Evolutionary conservation across 73 alveolate species (phyloP).

Genomic region (Paramecium bursaria): DNA sequence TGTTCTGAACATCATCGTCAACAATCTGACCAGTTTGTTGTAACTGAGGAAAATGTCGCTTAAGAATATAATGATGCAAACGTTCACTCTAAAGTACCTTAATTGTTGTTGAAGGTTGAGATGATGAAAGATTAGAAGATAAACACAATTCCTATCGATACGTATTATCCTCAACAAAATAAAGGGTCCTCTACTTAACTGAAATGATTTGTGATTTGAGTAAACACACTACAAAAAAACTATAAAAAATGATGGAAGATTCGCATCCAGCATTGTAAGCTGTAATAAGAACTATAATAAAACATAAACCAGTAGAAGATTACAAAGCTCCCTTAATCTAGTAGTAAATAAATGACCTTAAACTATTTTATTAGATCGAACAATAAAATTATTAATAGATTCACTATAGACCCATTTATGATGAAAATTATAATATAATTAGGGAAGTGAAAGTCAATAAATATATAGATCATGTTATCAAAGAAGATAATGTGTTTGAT

Average conservation of each 20-base stretch:
- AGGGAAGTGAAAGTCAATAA: constrained; percentile 36
- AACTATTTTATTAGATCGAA: constrained; percentile 17
- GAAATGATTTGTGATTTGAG: constrained; percentile 20
- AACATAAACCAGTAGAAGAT: constrained; percentile 1
- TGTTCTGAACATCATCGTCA: no score
- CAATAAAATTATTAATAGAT: constrained; percentile 23
- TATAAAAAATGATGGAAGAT: constrained; percentile 27
- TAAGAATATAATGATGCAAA: no score
- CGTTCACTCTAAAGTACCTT: no score
- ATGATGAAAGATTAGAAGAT: no score
- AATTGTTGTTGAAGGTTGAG: no score
- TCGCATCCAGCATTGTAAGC: constrained; percentile 22
- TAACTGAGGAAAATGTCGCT: no score
- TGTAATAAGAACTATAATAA: constrained; percentile 9
- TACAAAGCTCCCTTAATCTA: background rate
- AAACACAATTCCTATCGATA: no score
- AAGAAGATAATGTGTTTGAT: constrained; percentile 45
- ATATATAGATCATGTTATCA: constrained; percentile 9
- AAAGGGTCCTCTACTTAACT: background rate
- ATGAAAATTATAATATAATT: constrained; percentile 30
- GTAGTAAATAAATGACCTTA: constrained; percentile 5
- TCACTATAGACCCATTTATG: constrained; percentile 24
- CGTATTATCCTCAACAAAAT: no score
- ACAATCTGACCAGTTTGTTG: no score
- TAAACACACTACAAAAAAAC: background rate